Percentiles rank a stretch among this genome's conserved stretches.
Conservation (phyloP, 495 filamentous ascomycete genomes). For the Neurospora discreta region DNA sequence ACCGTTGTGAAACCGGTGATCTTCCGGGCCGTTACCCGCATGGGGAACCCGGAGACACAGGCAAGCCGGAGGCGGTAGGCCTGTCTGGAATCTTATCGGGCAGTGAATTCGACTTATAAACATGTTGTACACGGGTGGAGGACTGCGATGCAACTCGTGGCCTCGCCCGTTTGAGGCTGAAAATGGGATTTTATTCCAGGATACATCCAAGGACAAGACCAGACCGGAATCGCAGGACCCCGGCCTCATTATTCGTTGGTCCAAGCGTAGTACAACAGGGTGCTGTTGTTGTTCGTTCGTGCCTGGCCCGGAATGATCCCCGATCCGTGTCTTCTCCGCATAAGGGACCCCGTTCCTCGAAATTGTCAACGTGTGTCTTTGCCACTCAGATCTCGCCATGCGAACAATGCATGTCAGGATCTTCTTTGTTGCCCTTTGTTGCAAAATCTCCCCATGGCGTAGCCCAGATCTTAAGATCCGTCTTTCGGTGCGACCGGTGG, state of each 20-base stretch:
- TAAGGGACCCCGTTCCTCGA: background rate
- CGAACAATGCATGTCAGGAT: background rate
- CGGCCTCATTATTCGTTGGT: background rate
- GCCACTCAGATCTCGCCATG: background rate
- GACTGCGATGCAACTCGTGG: background rate
- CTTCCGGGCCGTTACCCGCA: background rate
- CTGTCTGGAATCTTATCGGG: background rate
- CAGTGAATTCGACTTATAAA: no score
- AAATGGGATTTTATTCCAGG: background rate
- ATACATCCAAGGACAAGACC: background rate
- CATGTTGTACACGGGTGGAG: background rate
- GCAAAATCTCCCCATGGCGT: background rate
- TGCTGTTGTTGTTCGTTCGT: background rate
- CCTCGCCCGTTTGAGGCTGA: background rate
- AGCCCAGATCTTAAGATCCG: background rate
- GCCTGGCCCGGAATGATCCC: background rate
- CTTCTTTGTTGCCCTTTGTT: background rate
- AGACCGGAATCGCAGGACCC: background rate
- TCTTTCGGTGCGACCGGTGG: background rate
- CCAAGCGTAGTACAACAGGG: background rate
- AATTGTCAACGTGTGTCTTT: background rate
- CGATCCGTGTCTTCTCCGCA: background rate
- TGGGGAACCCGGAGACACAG: background rate
- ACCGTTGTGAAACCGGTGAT: background rate
- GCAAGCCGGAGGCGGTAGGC: background rate